Percentiles rank a stretch among this genome's conserved stretches.
These are phyloP conservation scores for Aleurites moluccanus DNA, from an alignment of 441 rosid genomes.

Conservation along the genomic window DNA sequence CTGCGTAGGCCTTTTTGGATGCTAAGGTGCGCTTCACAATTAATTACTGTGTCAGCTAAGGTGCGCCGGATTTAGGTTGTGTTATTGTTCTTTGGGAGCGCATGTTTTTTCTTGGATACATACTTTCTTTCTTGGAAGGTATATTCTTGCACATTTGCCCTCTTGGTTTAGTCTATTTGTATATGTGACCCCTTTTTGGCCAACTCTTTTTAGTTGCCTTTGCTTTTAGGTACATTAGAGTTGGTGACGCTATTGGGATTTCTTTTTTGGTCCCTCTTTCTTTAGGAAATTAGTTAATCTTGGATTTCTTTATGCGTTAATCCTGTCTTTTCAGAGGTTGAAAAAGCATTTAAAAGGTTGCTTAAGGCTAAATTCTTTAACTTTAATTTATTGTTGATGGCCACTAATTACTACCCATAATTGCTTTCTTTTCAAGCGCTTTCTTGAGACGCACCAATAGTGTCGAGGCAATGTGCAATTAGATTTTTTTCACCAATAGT, in stretches of 20 bases:
- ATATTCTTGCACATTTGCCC: slow-evolving; percentile 17
- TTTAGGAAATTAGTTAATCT: background rate
- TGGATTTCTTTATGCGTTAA: slow-evolving; percentile 1
- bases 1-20: background rate
- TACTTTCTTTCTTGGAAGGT: background rate
- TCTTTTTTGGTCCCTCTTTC: background rate
- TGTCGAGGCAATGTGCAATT: background rate
- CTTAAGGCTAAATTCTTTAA: background rate
- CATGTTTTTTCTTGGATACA: slow-evolving; percentile 14
- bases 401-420: background rate
- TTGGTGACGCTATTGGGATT: background rate
- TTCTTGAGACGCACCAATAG: slow-evolving; percentile 12
- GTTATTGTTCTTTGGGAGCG: background rate
- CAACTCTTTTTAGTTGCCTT: background rate
- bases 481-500: background rate
- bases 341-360: slow-evolving; percentile 9
- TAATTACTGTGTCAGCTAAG: slow-evolving; percentile 1
- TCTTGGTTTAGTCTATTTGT: slow-evolving; percentile 8
- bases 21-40: slow-evolving; percentile 15
- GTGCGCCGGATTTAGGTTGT: background rate
- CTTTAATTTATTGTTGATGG: background rate
- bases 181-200: background rate
- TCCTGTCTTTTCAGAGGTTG: background rate
- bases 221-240: background rate
- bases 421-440: slow-evolving; percentile 26